A percentile compares a stretch with the other conserved stretches of the same genome.
phyloP scores from a whole-genome alignment of 2,329 filamentous ascomycete species.

The Purpureocillium lavendulum region DNA sequence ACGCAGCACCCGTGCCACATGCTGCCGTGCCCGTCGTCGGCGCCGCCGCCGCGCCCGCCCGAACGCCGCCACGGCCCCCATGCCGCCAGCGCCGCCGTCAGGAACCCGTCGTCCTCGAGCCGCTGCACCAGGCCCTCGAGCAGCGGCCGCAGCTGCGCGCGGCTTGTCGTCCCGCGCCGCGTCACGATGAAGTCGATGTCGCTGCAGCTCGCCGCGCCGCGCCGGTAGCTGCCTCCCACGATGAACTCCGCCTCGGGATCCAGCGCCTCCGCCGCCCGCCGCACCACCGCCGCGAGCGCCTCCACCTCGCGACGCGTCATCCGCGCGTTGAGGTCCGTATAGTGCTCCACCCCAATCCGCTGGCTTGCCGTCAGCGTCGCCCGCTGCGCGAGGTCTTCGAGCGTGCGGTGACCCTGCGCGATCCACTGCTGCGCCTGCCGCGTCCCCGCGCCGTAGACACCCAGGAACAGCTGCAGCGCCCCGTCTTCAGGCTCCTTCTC shows the following conservation, averaged over 20 bases:
- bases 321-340: conserved; percentile 67
- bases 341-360: conserved; percentile 67
- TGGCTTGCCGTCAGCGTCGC: conserved; percentile 63
- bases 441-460: conserved; percentile 71
- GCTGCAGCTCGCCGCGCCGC: conserved; percentile 64
- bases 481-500: conserved; percentile 57
- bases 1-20: conserved; percentile 88
- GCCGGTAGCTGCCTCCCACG: conserved; percentile 76
- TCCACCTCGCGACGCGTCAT: conserved; percentile 74
- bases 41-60: no score
- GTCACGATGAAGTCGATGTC: conserved; percentile 86
- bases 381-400: conserved; percentile 59
- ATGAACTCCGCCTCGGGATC: conserved; percentile 61
- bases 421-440: conserved; percentile 68
- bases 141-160: conserved; percentile 51
- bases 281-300: conserved; percentile 58
- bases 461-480: conserved; percentile 60
- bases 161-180: conserved; percentile 45
- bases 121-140: conserved; percentile 53
- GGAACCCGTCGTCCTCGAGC: conserved; percentile 54
- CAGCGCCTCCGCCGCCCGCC: conserved; percentile 44
- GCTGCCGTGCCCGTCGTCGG: conserved; percentile 47
- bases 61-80: conserved; percentile 29
- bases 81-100: conserved; percentile 61
- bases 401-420: conserved; percentile 61